Evolutionary conservation across 208 protist species (phyloP), one percentile per base, ranked within the genome.

Genomic region (Strigomonas oncopelti): DNA sequence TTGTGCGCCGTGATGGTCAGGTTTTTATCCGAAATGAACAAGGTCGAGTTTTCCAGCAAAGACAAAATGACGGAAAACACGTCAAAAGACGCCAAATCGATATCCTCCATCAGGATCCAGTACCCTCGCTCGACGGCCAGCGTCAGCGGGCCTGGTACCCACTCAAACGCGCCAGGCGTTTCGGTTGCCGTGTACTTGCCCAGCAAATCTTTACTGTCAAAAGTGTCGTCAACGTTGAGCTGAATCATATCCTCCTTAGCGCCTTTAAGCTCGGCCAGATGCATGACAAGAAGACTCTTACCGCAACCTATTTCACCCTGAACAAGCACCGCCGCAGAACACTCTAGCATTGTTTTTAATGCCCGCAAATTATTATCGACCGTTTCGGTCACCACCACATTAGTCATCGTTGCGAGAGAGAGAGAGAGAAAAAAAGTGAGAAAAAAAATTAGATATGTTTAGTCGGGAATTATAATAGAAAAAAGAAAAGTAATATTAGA

Each of bases 41-140:
- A 81, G 24, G 82, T 88, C 14, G 92, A 71, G 42, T 85, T 92
- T 65, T 99, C 98, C 1, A 99, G 74, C 0, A 99, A 81, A 1
- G 98, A 96, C 8, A 98, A 83, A 8, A 99, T 71, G 3, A 98
- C 91, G 0, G 97, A 95, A 28, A 99, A 88, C 1, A 99, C 96
- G 60, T 99, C 99, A 61, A 98, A 88, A 3, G 98, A 98, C 16
- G 98, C 97, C 14, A 98, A 76, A 78, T 99, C 98, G 55, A 99
- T 96, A 80, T 99, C 98, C 65, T 99, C 98, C 73, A 99, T 97
- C 13, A 99, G 61, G 61, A 99, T 86, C 98, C 98, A 99, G 51
- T 87, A 83, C 4, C 98, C 98, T 48, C 98, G 83, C 67, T 81
- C 46, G 11, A 99, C 97, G 13, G 98, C 98, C 25, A 91, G 79